These are phyloP conservation scores for Ophiostoma montium DNA, from an alignment of 2,329 filamentous ascomycete species.

Conservation along the genomic window DNA sequence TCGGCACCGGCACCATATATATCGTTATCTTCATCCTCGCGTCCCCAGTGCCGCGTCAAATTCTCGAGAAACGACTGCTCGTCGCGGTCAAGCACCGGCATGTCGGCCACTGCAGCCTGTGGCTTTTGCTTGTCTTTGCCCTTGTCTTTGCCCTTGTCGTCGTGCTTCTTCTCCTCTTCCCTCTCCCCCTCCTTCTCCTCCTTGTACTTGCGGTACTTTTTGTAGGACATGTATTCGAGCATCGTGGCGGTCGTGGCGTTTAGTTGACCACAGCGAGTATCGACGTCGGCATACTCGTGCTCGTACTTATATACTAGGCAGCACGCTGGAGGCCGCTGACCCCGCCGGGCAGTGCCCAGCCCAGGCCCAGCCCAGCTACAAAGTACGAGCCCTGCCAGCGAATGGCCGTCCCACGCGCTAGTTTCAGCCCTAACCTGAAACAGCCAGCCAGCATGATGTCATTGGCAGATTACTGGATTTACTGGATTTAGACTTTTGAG, in stretches of 20 bases:
- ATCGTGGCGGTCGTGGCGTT: not conserved
- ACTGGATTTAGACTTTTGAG: no score
- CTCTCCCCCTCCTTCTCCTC: slow-evolving; percentile 29
- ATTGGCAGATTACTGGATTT: no score
- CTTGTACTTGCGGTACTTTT: slow-evolving; percentile 29
- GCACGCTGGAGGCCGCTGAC: no score
- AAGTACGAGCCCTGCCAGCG: no score
- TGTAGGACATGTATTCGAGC: slow-evolving; percentile 1
- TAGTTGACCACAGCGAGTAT: no score
- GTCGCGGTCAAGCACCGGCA: slow-evolving; percentile 37
- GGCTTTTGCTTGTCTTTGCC: not conserved
- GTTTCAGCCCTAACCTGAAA: no score
- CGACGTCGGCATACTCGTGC: no score
- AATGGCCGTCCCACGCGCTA: no score
- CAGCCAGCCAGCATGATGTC: no score
- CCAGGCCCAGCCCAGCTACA: no score
- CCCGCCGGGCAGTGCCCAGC: no score
- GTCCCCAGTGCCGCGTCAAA: slow-evolving; percentile 24
- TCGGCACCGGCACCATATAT: slow-evolving; percentile 19
- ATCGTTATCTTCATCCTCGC: slow-evolving; percentile 9
- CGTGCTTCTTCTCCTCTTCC: slow-evolving; percentile 1
- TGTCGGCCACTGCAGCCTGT: not conserved
- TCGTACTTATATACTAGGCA: no score
- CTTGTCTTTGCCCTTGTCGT: slow-evolving; percentile 7
- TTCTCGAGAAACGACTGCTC: slow-evolving; percentile 45